Base-by-base conservation (phyloP, 805 yeast genomes). In the Candida andamanensis region DNA sequence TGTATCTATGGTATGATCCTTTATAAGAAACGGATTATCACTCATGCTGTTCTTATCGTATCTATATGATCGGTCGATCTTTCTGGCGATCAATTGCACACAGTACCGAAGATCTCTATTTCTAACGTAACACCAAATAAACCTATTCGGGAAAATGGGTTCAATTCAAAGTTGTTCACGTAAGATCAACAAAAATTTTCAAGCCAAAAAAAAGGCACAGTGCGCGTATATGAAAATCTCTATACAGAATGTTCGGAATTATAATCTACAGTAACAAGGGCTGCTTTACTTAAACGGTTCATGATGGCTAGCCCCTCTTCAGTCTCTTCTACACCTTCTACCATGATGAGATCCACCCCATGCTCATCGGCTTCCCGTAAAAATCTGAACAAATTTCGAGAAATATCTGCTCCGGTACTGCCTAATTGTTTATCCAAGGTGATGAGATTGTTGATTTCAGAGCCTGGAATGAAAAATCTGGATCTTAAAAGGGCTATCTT, bases 221-320 rank as follows among this genome's bases (percentile, higher is more conserved):
- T n/a, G n/a, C n/a, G n/a, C n/a, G n/a, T n/a, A n/a, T n/a, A n/a
- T n/a, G n/a, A n/a, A n/a, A n/a, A n/a, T n/a, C n/a, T n/a, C n/a
- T n/a, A n/a, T n/a, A n/a, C n/a, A n/a, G n/a, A n/a, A n/a, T n/a
- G n/a, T n/a, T n/a, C n/a, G n/a, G n/a, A n/a, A n/a, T 14, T 25
- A 6, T 22, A 21, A 13, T 25, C 47, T 16, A 72, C 53, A 10
- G 63, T 63, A 30, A 68, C 72, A 5, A 73, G 58, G 0, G 97
- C 94, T 3, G 97, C 97, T 54, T 89, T 89, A 21, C 72, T 67
- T 19, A 90, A 63, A 45, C 98, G 63, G 54, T 92, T 92, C 96
- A 92, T 90, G 22, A 92, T 81, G 0, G 98, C 98, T 35, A 89
- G 65, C 0, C 98, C 98, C 50, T 87, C 92, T 32, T 80, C 71